A percentile compares a stretch with the other conserved stretches of the same genome.
Evolutionary conservation across 1,284 basidiomycete species (phyloP).

Genomic region (Puccinia polysora): DNA sequence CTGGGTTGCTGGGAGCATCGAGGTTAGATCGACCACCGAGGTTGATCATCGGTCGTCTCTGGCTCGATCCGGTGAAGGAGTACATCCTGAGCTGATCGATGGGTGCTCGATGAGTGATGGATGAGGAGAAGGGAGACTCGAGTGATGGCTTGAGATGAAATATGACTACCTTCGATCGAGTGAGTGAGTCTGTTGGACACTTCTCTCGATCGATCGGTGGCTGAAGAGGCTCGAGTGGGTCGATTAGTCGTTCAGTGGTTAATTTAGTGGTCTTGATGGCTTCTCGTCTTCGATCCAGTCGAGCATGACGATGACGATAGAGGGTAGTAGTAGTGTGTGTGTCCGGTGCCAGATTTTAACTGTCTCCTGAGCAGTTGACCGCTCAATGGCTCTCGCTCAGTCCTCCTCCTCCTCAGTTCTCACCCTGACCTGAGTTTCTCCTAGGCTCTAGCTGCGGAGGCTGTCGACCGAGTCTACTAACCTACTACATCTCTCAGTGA

Average conservation of each 20-base stretch:
- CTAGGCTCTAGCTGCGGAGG: not conserved
- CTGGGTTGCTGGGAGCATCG: slow-evolving; percentile 5
- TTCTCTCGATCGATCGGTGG: not conserved
- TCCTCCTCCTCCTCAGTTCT: not conserved
- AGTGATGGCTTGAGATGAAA: not conserved
- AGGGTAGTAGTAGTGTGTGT: no score
- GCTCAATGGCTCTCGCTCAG: no score
- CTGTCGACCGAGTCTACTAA: not conserved
- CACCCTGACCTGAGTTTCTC: not conserved
- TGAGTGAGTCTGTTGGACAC: not conserved
- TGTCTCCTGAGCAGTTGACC: no score
- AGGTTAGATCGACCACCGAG: slow-evolving; percentile 22
- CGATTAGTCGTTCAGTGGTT: no score
- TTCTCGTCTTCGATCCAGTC: no score
- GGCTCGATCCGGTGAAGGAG: slow-evolving; percentile 35
- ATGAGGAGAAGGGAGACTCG: not conserved
- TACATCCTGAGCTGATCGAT: slow-evolving; percentile 11
- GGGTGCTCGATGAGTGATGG: not conserved
- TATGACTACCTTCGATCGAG: not conserved
- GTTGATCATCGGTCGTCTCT: slow-evolving; percentile 31
- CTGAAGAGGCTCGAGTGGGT: no score
- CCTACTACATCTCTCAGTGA: not conserved
- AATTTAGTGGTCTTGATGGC: no score
- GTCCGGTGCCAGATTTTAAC: no score
- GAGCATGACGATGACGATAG: no score